These are phyloP conservation scores for Penicillium ochrochloron DNA, from an alignment of 495 filamentous ascomycete genomes.

Conservation along the genomic window DNA sequence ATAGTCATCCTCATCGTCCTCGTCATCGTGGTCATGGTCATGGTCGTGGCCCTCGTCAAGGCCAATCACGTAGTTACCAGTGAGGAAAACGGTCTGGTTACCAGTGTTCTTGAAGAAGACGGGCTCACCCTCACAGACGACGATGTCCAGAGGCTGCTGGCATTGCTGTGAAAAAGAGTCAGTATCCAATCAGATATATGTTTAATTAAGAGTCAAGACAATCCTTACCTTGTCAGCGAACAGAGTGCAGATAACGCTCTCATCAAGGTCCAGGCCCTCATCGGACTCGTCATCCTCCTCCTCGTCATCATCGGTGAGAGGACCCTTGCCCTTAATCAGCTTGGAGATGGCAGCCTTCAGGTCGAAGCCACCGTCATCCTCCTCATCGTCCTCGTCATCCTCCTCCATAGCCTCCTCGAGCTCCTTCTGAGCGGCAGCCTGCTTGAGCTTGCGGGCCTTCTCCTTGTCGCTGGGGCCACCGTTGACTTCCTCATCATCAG, in stretches of 20 bases:
- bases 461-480: constrained; percentile 87
- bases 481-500: constrained; percentile 70
- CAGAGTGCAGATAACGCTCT: constrained; percentile 91
- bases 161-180: constrained; percentile 64
- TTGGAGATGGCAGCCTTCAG: constrained; percentile 66
- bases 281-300: constrained; percentile 66
- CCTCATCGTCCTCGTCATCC: constrained; percentile 63
- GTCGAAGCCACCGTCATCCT: constrained; percentile 61
- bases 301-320: constrained; percentile 70
- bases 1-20: constrained; percentile 74
- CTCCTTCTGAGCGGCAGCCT: constrained; percentile 70
- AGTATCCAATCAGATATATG: background rate
- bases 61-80: constrained; percentile 87
- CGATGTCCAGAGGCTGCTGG: constrained; percentile 95
- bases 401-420: constrained; percentile 64
- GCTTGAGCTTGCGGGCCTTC: constrained; percentile 82
- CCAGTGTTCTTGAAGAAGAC: constrained; percentile 92
- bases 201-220: background rate
- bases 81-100: constrained; percentile 87
- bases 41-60: constrained; percentile 54
- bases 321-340: constrained; percentile 79
- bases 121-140: constrained; percentile 79
- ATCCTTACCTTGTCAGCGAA: constrained; percentile 74
- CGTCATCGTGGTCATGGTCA: constrained; percentile 51
- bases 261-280: constrained; percentile 73